Evolutionary conservation across 495 filamentous ascomycete species (phyloP), one percentile per base, ranked within the genome.

Genomic region (Diplogelasinospora grovesii): DNA sequence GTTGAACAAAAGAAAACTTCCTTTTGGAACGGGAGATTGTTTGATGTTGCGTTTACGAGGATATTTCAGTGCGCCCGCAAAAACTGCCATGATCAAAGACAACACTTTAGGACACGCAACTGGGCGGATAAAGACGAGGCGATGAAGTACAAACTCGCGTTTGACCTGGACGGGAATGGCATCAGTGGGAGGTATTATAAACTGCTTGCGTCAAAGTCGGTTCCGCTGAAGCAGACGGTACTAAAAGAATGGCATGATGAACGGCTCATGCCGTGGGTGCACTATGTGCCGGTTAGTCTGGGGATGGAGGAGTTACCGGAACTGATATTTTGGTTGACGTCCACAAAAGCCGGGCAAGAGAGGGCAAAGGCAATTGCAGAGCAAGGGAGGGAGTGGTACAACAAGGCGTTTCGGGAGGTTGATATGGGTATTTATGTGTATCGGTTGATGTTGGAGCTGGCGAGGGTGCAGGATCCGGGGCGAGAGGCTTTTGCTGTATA

Each of bases 161-260:
- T 71, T 27, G 74, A 81, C 42, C 31, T 77, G 0, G 77, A 79
- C 49, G 74, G 75, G n/a, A 79, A 76, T 57, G 65, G 66, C 7
- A 69, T 73, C 33, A 70, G 62, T 9, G 70, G 72, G 1, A 62
- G 76, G 1, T 79, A 61, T 48, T 67, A 71, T 39, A 64, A 60
- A 5, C 60, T 78, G 5, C 59, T 78, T 1, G 57, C 64, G 8
- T 70, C 64, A 1, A 51, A 55, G 9, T 61, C 59, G 10, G 41
- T 57, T 0, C 61, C 66, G 2, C 45, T 79, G 14, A 77, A 75
- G 45, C 60, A 68, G 43, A 75, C 64, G 0, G 36, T 74, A 4
- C 59, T 77, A 10, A 54, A 63, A 15, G 76, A 80, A 54, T 78
- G 74, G 76, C 76, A 77, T 41, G 71, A 76, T 38, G 65, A 73